Percentiles rank a stretch among this genome's conserved stretches.
Evolutionary conservation across 2,329 filamentous ascomycete genomes (phyloP).

Genomic region (Fusarium decemcellulare): DNA sequence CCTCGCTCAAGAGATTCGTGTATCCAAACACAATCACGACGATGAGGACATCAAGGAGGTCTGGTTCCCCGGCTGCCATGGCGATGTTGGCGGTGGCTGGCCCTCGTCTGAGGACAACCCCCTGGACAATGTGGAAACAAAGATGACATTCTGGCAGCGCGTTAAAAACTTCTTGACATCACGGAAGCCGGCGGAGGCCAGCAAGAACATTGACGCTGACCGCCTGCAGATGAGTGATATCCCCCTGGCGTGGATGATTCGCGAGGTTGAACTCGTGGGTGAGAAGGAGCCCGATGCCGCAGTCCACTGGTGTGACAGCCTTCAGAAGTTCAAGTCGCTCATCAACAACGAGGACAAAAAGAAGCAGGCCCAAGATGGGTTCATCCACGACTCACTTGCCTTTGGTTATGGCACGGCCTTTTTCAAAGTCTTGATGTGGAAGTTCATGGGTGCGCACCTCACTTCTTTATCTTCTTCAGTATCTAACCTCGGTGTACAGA

Average conservation of each 20-base stretch:
- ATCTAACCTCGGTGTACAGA: constrained; percentile 45
- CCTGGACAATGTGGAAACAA: constrained; percentile 39
- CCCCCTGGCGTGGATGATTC: constrained; percentile 67
- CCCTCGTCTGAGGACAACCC: constrained; percentile 48
- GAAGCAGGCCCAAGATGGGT: constrained; percentile 49
- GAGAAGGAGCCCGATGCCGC: constrained; percentile 47
- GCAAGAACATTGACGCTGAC: constrained; percentile 49
- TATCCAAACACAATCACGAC: constrained; percentile 35
- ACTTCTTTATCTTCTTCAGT: fast-evolving
- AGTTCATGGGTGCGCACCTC: constrained; percentile 56
- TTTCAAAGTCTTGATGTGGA: constrained; percentile 58
- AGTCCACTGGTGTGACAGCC: constrained; percentile 53
- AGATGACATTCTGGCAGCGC: constrained; percentile 51
- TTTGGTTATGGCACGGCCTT: constrained; percentile 56
- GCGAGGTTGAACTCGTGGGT: constrained; percentile 59
- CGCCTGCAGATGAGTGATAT: constrained; percentile 64
- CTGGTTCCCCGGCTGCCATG: constrained; percentile 69
- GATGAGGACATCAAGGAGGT: constrained; percentile 63
- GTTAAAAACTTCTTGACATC: constrained; percentile 55
- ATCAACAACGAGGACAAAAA: constrained; percentile 50
- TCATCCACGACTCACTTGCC: constrained; percentile 56
- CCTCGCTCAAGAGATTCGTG: constrained; percentile 56
- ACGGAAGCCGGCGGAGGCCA: constrained; percentile 50
- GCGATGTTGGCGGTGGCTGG: constrained; percentile 69
- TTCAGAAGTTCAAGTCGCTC: constrained; percentile 50